Percentiles rank a stretch among this genome's conserved stretches.
Evolutionary conservation across 805 yeast species (phyloP).

Genomic region (Wickerhamiella dianesei): DNA sequence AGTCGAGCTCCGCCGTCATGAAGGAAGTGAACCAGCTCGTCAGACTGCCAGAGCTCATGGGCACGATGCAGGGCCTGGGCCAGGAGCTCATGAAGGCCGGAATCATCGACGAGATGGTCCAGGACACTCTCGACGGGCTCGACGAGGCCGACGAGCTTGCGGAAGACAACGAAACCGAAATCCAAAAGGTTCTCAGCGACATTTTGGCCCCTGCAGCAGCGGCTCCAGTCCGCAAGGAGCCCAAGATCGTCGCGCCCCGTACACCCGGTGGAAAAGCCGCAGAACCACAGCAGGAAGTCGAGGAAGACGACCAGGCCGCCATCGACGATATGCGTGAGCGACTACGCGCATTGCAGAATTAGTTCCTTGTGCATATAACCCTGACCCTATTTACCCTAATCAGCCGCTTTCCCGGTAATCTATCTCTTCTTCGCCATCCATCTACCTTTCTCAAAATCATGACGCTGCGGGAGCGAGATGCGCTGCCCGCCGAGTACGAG

Average conservation of each 20-base stretch:
- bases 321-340: slow-evolving; percentile 82
- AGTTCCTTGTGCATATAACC: not conserved
- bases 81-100: slow-evolving; percentile 59
- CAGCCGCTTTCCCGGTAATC: not conserved
- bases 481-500: slow-evolving; percentile 2
- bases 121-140: slow-evolving; percentile 65
- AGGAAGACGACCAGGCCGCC: slow-evolving; percentile 59
- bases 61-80: slow-evolving; percentile 73
- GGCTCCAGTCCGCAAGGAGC: slow-evolving; percentile 13
- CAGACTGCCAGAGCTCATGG: slow-evolving; percentile 61
- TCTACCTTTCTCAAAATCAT: not conserved
- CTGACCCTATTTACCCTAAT: not conserved
- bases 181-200: slow-evolving; percentile 29
- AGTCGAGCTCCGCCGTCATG: slow-evolving; percentile 68
- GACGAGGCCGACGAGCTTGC: slow-evolving; percentile 49
- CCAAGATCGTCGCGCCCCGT: not conserved
- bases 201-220: slow-evolving; percentile 37
- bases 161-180: slow-evolving; percentile 25
- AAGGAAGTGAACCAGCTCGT: slow-evolving; percentile 72
- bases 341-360: slow-evolving; percentile 65
- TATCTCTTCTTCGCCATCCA: not conserved
- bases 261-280: slow-evolving; percentile 10
- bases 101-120: slow-evolving; percentile 87
- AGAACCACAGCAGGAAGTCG: slow-evolving; percentile 29
- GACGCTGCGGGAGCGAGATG: slow-evolving; percentile 1